Evolutionary conservation across 768 basidiomycete genomes (phyloP), one percentile per base, ranked within the genome.

Genomic region (Boletus eberwhitei): DNA sequence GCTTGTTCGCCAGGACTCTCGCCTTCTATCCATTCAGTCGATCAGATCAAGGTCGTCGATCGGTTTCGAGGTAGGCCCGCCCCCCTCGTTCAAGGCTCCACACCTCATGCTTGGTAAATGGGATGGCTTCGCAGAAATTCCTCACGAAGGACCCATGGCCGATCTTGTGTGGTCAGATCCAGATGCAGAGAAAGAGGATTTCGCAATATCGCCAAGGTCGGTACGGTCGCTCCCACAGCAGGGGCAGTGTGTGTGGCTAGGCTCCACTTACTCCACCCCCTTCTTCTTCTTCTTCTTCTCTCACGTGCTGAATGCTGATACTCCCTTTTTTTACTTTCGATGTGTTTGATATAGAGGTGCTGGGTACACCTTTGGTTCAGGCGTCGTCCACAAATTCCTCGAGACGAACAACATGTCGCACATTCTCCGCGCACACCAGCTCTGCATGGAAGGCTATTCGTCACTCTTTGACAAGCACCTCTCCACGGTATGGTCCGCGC

Each of bases 91-190:
- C 46, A 52, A 58, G 51, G 57, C 55, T 59, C 55, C 58, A 36
- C 42, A 48, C 66, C 65, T 64, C 61, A 63, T 65, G 50, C 54
- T 60, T 39, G 54, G 12, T 47, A 43, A 58, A 55, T 21, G 63
- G 41, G 11, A 41, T 50, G 0, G 21, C 46, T 48, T 48, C 53
- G 54, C 66, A 94, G 97, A 99, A 78, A 98, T 99, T 54, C 97
- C 97, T 40, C 97, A 98, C 64, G 97, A 99, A 72, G 97, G 97
- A 4, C 96, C 97, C 26, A 98, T 99, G 94, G 96, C 96, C 13
- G 97, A 99, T 80, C 82, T 99, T 29, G 97, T 99, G 2, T 99
- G 97, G 97, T 98, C 95, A 42, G 97, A 99, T 80, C 97, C 97
- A 35, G 97, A 99, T 74, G 85, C 93, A 36, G 97, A 99, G 72